Evolutionary conservation across 164 flowering plant species (phyloP), one percentile per base, ranked within the genome.

Genomic region (Umbellularia californica): DNA sequence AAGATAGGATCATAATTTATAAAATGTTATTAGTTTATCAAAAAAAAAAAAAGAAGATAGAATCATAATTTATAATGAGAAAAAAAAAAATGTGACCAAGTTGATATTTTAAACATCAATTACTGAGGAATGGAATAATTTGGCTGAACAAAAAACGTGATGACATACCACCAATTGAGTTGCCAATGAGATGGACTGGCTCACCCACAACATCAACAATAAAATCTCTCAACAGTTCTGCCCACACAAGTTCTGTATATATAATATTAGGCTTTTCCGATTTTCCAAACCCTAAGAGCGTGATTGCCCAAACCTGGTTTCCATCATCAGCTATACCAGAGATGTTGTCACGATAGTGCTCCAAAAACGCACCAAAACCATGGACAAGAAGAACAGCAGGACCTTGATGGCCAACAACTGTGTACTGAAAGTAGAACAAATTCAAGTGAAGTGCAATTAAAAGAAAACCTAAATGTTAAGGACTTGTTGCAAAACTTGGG

Each of bases 281-380:
- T 81, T 80, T 89, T 65, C 97, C 98, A 82, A 91, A 93, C 41
- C 97, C 98, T 41, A 93, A 73, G 67, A 92, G 82, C 47, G 98
- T 87, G 50, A 93, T 74, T 47, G 95, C 92, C 95, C 95, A 93
- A 77, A 92, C 92, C 68, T 87, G 84, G 70, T 88, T 87, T 76
- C 92, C 89, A 70, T 77, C 81, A 65, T 77, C 83, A 73, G 94
- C 90, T 76, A 90, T 76, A 20, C 67, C 74, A 76, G 75, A 10
- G 22, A 87, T 66, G 76, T 93, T 93, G 79, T 92, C 93, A 68
- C 95, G 89, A 80, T 82, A 93, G 77, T 93, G 98, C 85, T 92
- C 97, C 81, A 85, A 77, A 81, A 88, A 91, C 50, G 97, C 97
- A 76, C 98, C 98, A 82, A 93, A 93, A 80, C 98, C 98, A 84